phyloP scores from a whole-genome alignment of 129 eudicot species.

The Daucus carota region DH1_v3.0 NC_030388.2:29826501-29827000 shows the following conservation, averaged over 20 bases:
- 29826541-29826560: background rate
- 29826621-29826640: background rate
- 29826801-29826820: conserved; percentile 87
- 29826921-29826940: conserved; percentile 96
- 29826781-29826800: conserved; percentile 46
- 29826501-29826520: background rate
- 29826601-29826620: background rate
- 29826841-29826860: conserved; percentile 85
- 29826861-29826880: conserved; percentile 93
- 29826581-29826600: background rate
- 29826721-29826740: too few relatives aligned
- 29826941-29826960: conserved; percentile 51
- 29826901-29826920: conserved; percentile 78
- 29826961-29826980: background rate
- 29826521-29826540: too few relatives aligned
- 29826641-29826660: background rate
- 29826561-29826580: background rate
- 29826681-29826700: too few relatives aligned
- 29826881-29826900: conserved; percentile 92
- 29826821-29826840: conserved; percentile 81
- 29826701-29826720: too few relatives aligned
- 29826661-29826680: too few relatives aligned
- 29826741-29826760: background rate
- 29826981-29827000: background rate
- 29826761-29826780: background rate